A percentile compares a stretch with the other conserved stretches of the same genome.
These are phyloP conservation scores for Colletotrichum sp. DNA, from an alignment of 2,329 filamentous ascomycete genomes.

Conservation along the genomic window DNA sequence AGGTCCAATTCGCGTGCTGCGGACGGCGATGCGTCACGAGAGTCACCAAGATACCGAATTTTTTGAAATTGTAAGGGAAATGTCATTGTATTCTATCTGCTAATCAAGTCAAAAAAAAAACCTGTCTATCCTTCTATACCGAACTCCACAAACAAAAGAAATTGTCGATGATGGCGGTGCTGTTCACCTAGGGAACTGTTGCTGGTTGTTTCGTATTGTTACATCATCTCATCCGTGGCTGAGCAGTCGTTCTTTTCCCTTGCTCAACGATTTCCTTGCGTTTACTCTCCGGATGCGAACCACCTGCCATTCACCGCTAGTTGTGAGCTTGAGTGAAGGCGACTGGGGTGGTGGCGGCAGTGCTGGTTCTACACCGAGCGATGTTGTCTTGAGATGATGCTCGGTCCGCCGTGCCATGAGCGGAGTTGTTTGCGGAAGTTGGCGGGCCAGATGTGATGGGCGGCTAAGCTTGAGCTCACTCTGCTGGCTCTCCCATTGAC, in stretches of 20 bases:
- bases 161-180: background rate
- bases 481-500: background rate
- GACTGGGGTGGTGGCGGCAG: background rate
- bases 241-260: background rate
- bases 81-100: background rate
- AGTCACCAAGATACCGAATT: background rate
- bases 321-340: background rate
- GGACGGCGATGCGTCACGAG: background rate
- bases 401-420: too few species aligned
- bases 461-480: background rate
- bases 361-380: background rate
- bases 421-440: background rate
- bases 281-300: background rate
- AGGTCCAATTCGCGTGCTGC: background rate
- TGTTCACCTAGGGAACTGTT: background rate
- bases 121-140: background rate
- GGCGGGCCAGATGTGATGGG: background rate
- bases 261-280: background rate
- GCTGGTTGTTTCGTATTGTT: background rate
- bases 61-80: background rate
- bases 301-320: background rate
- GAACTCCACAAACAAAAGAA: background rate
- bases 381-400: background rate
- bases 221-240: background rate
- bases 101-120: background rate